A percentile compares a stretch with the other conserved stretches of the same genome.
Conservation (phyloP, 192 early-diverging fungal species). For the Funneliformis geosporum region DNA sequence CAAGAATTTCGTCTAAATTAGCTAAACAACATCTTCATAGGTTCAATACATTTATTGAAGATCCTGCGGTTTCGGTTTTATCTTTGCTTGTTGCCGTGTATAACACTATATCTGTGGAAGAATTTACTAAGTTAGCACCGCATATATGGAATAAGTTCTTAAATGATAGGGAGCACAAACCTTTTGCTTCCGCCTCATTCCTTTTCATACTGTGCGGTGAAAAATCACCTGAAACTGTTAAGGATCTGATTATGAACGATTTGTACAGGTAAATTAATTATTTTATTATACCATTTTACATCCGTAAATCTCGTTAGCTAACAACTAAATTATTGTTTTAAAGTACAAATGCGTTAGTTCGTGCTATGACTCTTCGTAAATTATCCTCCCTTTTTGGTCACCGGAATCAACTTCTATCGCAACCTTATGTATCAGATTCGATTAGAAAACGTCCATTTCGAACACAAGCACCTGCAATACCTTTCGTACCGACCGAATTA, state of each 20-base stretch:
- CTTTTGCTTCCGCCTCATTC: constrained; percentile 50
- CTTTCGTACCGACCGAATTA: constrained; percentile 55
- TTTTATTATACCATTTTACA: not conserved
- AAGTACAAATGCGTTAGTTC: constrained; percentile 25
- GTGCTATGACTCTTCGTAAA: constrained; percentile 40
- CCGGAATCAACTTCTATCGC: constrained; percentile 48
- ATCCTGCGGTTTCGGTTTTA: constrained; percentile 42
- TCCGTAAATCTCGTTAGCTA: not conserved
- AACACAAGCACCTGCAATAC: constrained; percentile 44
- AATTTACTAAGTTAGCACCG: constrained; percentile 40
- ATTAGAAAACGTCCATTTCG: constrained; percentile 52
- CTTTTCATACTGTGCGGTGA: constrained; percentile 61
- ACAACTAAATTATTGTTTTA: not conserved
- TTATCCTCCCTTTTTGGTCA: constrained; percentile 49
- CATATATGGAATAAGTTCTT: constrained; percentile 53
- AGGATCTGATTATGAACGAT: constrained; percentile 46
- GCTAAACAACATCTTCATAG: not conserved
- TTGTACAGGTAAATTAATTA: constrained; percentile 46
- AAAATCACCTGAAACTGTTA: constrained; percentile 46
- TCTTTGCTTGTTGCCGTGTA: constrained; percentile 55
- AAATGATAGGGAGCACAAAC: constrained; percentile 47
- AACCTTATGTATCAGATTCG: constrained; percentile 50
- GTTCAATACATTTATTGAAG: constrained; percentile 11
- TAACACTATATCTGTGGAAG: constrained; percentile 43
- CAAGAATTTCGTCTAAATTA: not conserved